These are phyloP conservation scores for Cryphonectria parasitica DNA, from an alignment of 2,329 filamentous ascomycete species.

Conservation along the genomic window DNA sequence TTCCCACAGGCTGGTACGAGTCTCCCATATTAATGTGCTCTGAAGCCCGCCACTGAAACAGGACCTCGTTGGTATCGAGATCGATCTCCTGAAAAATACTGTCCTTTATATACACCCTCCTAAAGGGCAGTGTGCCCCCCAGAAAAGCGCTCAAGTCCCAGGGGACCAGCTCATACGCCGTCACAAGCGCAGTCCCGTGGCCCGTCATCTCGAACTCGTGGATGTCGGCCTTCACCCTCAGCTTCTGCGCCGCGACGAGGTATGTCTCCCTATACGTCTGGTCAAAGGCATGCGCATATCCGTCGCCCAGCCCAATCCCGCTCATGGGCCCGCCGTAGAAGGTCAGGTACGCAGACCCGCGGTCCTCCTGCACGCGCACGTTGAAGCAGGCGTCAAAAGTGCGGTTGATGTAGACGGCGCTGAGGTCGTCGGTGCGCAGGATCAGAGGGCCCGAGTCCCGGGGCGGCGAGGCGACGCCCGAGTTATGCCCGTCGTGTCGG, in stretches of 20 bases:
- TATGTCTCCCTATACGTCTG: slow-evolving; percentile 42
- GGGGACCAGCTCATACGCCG: slow-evolving; percentile 40
- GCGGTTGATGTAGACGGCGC: slow-evolving; percentile 44
- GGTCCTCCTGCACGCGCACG: slow-evolving; percentile 33
- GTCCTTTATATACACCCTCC: slow-evolving; percentile 37
- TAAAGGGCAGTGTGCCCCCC: slow-evolving; percentile 30
- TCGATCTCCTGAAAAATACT: slow-evolving; percentile 46
- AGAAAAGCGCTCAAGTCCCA: slow-evolving; percentile 32
- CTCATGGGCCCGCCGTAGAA: slow-evolving; percentile 32
- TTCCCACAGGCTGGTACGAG: slow-evolving; percentile 20
- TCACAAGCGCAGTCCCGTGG: slow-evolving; percentile 46
- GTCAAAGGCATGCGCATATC: slow-evolving; percentile 17
- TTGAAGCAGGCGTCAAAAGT: slow-evolving; percentile 36
- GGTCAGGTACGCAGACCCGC: slow-evolving; percentile 29
- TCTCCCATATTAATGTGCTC: slow-evolving; percentile 36
- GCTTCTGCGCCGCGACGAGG: slow-evolving; percentile 6
- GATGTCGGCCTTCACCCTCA: slow-evolving; percentile 37
- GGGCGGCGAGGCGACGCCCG: slow-evolving; percentile 12
- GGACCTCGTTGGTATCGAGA: slow-evolving; percentile 39
- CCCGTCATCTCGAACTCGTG: slow-evolving; percentile 50
- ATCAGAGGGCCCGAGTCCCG: slow-evolving; percentile 42
- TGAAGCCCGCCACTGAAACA: slow-evolving; percentile 43
- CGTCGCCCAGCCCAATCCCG: slow-evolving; percentile 21
- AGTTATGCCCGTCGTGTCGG: slow-evolving; percentile 31
- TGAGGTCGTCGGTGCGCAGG: slow-evolving; percentile 41